Percentiles rank a stretch among this genome's conserved stretches.
Evolutionary conservation across 768 basidiomycete species (phyloP).

Genomic region (Tulasnella sp.): DNA sequence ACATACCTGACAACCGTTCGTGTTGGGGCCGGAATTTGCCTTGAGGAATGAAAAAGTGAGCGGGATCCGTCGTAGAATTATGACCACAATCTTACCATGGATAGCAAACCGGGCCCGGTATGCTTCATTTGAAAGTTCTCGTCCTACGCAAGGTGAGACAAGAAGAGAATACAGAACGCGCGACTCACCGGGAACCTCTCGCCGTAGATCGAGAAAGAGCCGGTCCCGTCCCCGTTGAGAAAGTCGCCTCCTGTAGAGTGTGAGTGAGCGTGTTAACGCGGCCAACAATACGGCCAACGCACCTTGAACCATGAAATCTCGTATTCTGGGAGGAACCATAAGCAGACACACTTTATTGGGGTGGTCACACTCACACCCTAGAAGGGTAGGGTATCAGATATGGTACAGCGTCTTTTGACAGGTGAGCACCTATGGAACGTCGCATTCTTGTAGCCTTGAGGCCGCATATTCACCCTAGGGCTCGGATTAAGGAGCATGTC

Average conservation of each 20-base stretch:
- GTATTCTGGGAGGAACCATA: constrained; percentile 19
- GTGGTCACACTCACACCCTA: constrained; percentile 19
- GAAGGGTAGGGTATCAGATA: constrained; percentile 4
- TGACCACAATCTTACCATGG: constrained; percentile 50
- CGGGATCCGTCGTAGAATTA: not conserved
- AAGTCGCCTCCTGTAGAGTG: constrained; percentile 71
- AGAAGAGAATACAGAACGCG: not conserved
- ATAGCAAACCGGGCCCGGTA: constrained; percentile 68
- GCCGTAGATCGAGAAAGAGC: constrained; percentile 93
- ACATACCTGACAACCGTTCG: constrained; percentile 78
- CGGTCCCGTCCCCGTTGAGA: constrained; percentile 87
- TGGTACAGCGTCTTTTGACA: not conserved
- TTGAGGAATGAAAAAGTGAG: constrained; percentile 27
- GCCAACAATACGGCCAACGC: not conserved
- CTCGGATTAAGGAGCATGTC: too few relatives aligned
- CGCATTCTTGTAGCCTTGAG: constrained; percentile 85
- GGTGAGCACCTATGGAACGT: constrained; percentile 72
- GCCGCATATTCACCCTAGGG: constrained; percentile 60
- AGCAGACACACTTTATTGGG: not conserved
- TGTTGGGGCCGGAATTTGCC: constrained; percentile 92
- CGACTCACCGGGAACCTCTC: constrained; percentile 72
- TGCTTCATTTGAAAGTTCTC: constrained; percentile 94
- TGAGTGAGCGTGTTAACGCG: not conserved
- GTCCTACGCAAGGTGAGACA: constrained; percentile 38
- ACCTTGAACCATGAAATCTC: constrained; percentile 90